Evolutionary conservation across 441 rosid genomes (phyloP).

Genomic region (Cnidoscolus chayamansa): DNA sequence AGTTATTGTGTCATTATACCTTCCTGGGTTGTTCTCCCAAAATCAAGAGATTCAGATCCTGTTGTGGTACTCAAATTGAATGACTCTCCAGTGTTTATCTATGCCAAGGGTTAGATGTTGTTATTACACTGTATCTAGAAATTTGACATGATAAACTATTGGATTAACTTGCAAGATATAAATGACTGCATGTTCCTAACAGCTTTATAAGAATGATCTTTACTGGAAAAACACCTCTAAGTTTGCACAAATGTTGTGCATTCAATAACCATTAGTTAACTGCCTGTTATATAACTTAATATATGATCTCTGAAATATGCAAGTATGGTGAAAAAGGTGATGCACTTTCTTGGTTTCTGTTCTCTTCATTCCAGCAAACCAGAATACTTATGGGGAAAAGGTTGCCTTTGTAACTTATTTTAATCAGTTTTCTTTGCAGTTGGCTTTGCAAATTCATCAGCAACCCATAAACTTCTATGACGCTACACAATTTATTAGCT

Average conservation of each 20-base stretch:
- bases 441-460: not conserved
- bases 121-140: constrained; percentile 20
- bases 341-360: not conserved
- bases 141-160: constrained; percentile 18
- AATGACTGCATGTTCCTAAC: not conserved
- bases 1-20: constrained; percentile 92
- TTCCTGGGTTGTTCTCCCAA: constrained; percentile 83
- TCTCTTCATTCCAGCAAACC: constrained; percentile 2
- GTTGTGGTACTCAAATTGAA: constrained; percentile 71
- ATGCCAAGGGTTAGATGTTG: constrained; percentile 32
- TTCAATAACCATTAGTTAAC: not conserved
- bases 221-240: not conserved
- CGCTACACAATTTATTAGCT: not conserved
- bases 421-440: not conserved
- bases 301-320: not conserved
- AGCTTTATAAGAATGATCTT: not conserved
- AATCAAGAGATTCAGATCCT: constrained; percentile 91
- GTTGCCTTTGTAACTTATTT: not conserved
- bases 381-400: not conserved
- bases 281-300: not conserved
- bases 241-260: not conserved
- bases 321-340: not conserved
- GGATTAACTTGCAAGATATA: constrained; percentile 8
- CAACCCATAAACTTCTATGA: not conserved
- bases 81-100: constrained; percentile 30